Evolutionary conservation across 2,329 filamentous ascomycete genomes (phyloP).

Genomic region (Sarocladiaceae sp.): DNA sequence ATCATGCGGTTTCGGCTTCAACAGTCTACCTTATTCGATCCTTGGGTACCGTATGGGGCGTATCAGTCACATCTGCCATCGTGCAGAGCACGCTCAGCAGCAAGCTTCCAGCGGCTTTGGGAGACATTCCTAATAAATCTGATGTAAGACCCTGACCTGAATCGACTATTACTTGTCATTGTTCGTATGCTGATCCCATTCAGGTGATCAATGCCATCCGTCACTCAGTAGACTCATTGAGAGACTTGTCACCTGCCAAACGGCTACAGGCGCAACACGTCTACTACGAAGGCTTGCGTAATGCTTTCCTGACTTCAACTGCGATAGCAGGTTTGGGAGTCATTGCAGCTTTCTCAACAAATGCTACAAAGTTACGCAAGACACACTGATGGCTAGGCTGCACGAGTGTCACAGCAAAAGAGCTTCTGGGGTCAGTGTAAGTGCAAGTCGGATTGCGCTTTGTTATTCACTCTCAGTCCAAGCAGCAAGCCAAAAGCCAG

Average conservation of each 20-base stretch:
- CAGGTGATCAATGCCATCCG: conserved; percentile 59
- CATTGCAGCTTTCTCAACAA: conserved; percentile 25
- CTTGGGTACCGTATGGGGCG: conserved; percentile 60
- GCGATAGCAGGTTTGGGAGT: conserved; percentile 43
- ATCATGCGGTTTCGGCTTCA: conserved; percentile 59
- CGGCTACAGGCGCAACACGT: conserved; percentile 53
- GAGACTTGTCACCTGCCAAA: conserved; percentile 49
- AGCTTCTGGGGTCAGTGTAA: no score
- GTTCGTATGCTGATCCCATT: neutral
- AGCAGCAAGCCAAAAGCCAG: no score
- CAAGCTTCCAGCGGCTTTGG: conserved; percentile 48
- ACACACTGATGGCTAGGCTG: conserved; percentile 21
- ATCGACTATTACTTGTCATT: neutral
- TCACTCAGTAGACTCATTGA: conserved; percentile 54
- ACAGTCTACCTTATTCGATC: conserved; percentile 62
- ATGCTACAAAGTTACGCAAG: conserved; percentile 25
- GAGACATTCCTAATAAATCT: conserved; percentile 52
- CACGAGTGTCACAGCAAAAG: no score
- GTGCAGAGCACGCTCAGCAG: conserved; percentile 57
- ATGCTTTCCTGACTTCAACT: conserved; percentile 53
- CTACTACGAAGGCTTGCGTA: conserved; percentile 55
- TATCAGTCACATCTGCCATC: conserved; percentile 58
- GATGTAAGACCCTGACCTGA: conserved; percentile 40
- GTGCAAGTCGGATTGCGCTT: no score
- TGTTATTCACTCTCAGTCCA: no score